Evolutionary conservation across 371 early-diverging fungal species (phyloP), one percentile per base, ranked within the genome.

Genomic region (Mucor circinelloides): DNA sequence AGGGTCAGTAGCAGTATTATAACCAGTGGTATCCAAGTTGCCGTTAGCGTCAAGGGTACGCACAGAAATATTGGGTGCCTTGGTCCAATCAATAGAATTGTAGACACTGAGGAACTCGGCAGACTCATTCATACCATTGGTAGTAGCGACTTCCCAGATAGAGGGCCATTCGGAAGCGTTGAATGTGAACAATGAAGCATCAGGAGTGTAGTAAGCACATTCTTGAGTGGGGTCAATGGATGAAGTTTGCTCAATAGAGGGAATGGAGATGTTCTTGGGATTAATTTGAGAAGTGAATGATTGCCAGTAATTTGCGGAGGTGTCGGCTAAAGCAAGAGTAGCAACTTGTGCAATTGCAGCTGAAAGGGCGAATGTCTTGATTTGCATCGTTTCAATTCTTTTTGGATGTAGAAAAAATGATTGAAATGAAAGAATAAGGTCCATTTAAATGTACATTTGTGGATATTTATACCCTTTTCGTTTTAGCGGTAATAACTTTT

Each of bases 11-110:
- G 54, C 25, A 52, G 73, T n/a, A 52, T 69, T 56, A 36, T 79
- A 79, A 17, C 76, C 71, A 12, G 70, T 55, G 40, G 72, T 66
- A 28, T 80, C 73, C 28, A 82, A 60, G 52, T 66, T 74, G 48
- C 80, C 78, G 31, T 54, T 60, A 40, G 74, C 58, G 25, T 63
- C 64, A 13, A 72, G 3, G 2, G 50, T 74, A 40, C 78, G 75
- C 1, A 76, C 75, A 17, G 70, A 64, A 36, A 76, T 75, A 59
- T 70, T 66, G 50, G 83, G 83, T 12, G 75, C 79, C 44, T 70
- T 73, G 28, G 76, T 69, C 83, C 83, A 83, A 55, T 80, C 74
- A 58, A 83, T 79, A 0, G 81, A 79, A 48, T 80, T 77, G 62
- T 83, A 83, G n/a, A 83, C 17, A 3, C 64, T 28, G 17, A 56